Base-by-base conservation (phyloP, 805 yeast species). In the Candida boleticola region DNA sequence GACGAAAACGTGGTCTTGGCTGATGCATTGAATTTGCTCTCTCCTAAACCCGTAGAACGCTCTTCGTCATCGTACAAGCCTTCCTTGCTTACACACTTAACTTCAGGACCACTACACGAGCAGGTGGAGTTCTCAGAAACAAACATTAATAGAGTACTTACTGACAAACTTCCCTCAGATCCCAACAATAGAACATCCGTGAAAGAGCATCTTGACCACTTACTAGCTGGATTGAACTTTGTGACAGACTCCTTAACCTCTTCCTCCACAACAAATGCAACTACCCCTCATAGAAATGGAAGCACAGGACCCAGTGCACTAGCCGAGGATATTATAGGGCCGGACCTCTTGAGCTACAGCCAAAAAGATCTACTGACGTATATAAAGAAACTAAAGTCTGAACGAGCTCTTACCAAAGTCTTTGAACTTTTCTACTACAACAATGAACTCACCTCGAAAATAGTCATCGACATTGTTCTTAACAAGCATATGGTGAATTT, bases 21-120 rank as follows among this genome's bases (percentile, higher is more conserved):
- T 2, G 66, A 64, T 42, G 73, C 73, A 3, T 45, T 67, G 30
- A 66, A 66, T 43, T 58, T 67, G 18, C 51, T 67, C 16, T 55
- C 64, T 4, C 69, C 63, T 25, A 20, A 44, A 19, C 36, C 38
- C n/a, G 34, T 29, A 3, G 20, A 27, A 5, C 7, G 27, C 10
- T 25, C 26, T n/a, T 18, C n/a, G 27, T 21, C 20, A 6, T 20
- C 41, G 11, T 66, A 50, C 48, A 63, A 58, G 34, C 74, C 74
- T 16, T 63, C 70, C 14, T 47, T 69, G 16, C 48, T 66, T 16
- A 42, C 52, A 31, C 61, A 57, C 29, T 52, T 66, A 27, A 10
- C 25, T 11, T 10, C 39, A 14, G 39, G 32, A 4, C 16, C 30
- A 4, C 29, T 21, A 7, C 7, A 7, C 27, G 37, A 22, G 17